Conservation (phyloP, 2,329 filamentous ascomycete species). For the Colletotrichum shisoi region DNA sequence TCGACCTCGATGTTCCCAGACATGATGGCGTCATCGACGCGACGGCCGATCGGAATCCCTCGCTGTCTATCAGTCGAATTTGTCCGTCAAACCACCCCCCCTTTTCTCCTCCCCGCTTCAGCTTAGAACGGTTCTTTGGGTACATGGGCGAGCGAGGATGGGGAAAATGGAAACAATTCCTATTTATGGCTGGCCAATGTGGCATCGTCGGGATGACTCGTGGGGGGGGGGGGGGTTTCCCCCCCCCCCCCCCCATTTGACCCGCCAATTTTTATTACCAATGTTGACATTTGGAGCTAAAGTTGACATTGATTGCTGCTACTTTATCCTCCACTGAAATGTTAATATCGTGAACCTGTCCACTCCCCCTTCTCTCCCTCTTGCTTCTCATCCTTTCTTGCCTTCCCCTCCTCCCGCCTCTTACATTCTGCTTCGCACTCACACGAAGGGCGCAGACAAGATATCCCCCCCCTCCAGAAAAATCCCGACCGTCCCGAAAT, state of each 20-base stretch:
- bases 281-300: neutral
- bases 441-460: neutral
- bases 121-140: neutral
- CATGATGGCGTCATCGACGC: constrained; percentile 36
- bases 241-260: too few species aligned
- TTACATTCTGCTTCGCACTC: neutral
- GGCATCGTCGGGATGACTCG: constrained; percentile 13
- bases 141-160: too few species aligned
- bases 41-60: constrained; percentile 32
- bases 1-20: constrained; percentile 20
- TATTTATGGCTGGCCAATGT: constrained; percentile 5
- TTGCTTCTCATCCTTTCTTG: too few species aligned
- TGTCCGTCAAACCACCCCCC: neutral
- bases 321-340: neutral
- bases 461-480: neutral
- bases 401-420: too few species aligned
- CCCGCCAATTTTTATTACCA: neutral
- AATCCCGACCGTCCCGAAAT: neutral
- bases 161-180: neutral
- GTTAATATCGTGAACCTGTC: neutral
- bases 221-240: neutral
- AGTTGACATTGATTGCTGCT: neutral
- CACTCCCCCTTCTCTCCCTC: neutral
- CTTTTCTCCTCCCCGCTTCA: neutral
- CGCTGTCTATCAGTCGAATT: constrained; percentile 26